Base-by-base conservation (phyloP, 257 asterid genomes). In the Fraxinus cuspidata region DNA sequence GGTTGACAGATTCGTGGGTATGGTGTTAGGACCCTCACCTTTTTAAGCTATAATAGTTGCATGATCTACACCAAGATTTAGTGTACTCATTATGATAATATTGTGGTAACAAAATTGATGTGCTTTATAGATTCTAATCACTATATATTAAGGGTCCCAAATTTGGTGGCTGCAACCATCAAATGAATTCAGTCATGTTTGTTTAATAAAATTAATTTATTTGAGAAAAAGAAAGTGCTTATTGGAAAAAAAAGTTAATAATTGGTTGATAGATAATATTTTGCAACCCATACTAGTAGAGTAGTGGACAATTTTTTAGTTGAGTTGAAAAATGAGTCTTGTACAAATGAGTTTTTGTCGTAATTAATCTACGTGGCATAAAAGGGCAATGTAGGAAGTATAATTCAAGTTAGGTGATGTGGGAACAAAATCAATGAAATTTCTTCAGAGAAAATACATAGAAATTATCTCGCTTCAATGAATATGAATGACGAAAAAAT, bases 61-160 rank as follows among this genome's bases (percentile, higher is more conserved):
- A 81, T 85, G 88, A 88, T 88, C 91, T 86, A 82, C 93, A 83
- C 84, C 83, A 84, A 67, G 84, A 85, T 78, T 82, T 82, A 44
- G 75, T 74, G 74, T 42, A 82, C 72, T 77, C 81, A 81, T 72
- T 81, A 75, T 72, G 78, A 84, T 58, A 75, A 80, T 79, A 72
- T 86, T 83, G 75, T 79, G 82, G 78, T 76, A 84, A 84, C 49
- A 42, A 88, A 76, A 75, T 75, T 82, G 84, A 77, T 73, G 77
- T 78, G 76, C 66, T 74, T 40, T 16, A 67, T 81, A 74, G 72
- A 77, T 79, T 79, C 44, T 72, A 63, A 69, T 74, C 71, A 75
- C 76, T 76, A 74, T 32, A 32, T 4, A 32, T 65, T 72, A 69
- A 71, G 82, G 85, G 80, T 76, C 89, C 89, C 84, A 74, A 77